A percentile compares a stretch with the other conserved stretches of the same genome.
Evolutionary conservation across 108 stramenopile species (phyloP).

Genomic region (Parietichytrium sp.): DNA sequence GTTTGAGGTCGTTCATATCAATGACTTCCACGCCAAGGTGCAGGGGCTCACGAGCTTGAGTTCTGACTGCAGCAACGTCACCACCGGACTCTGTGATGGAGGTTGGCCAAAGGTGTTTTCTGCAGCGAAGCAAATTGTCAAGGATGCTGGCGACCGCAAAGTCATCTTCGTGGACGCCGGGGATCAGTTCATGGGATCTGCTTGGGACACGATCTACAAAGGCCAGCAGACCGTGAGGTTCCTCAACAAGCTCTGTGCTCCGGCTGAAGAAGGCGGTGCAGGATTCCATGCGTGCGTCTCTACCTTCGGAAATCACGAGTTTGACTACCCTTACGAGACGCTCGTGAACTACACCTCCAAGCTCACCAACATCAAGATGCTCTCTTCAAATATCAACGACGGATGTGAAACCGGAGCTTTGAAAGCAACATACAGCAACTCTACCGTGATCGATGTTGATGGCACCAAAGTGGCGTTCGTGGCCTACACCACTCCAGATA

Average conservation of each 20-base stretch:
- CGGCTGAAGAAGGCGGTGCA: neutral
- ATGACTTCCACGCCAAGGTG: conserved; percentile 29
- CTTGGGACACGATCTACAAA: neutral
- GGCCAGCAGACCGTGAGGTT: neutral
- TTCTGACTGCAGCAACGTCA: neutral
- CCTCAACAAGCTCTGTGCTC: conserved; percentile 13
- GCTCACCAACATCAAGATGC: neutral
- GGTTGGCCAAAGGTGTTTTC: neutral
- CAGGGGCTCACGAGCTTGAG: neutral
- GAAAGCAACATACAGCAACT: neutral
- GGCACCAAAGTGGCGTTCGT: conserved; percentile 21
- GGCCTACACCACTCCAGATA: conserved; percentile 7
- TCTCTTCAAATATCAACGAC: neutral
- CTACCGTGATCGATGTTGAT: neutral
- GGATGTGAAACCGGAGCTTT: neutral
- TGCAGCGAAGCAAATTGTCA: neutral
- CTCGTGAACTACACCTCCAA: neutral
- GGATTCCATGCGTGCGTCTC: conserved; percentile 27
- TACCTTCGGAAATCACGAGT: conserved; percentile 29
- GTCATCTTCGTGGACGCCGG: neutral
- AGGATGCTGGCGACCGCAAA: neutral
- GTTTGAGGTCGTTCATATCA: no score
- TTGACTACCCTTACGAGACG: conserved; percentile 24
- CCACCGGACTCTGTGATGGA: neutral
- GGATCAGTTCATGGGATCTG: conserved; percentile 5